Evolutionary conservation across 306 rosid species (phyloP), one percentile per base, ranked within the genome.

Genomic region (Fragaria iinumae): DNA sequence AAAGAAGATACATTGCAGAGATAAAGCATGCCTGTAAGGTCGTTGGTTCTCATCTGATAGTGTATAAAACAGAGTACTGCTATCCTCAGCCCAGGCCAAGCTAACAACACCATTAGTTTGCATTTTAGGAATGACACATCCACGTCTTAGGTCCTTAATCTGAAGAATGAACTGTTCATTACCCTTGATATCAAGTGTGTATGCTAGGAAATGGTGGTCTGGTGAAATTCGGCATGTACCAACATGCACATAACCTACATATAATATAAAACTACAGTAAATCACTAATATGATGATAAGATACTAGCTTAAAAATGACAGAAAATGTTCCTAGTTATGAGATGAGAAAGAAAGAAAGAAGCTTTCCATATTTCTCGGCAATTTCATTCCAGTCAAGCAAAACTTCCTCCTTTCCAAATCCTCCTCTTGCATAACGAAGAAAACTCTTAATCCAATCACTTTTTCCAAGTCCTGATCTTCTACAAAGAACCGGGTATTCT

Each of bases 311-410:
- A 23, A 36, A 69, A 52, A 77, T n/a, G 11, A 55, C 23, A 78
- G 12, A 20, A 53, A 56, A 56, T n/a, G 29, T 56, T 29, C 29
- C 62, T n/a, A 3, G 13, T n/a, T 0, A 56, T 56, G 23, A 36
- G 52, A 77, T 41, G 49, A 76, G 29, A 5, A 38, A 39, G 53
- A 3, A 29, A 29, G 76, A 66, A 59, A 78, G 81, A 67, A 81
- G 50, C 92, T 79, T 78, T 68, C 97, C 98, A 83, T 92, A 76
- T 84, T 83, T 73, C 81, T 87, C 83, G 13, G 98, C 97, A 8
- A 95, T 89, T 87, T 88, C 86, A 81, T 95, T 95, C 97, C 97
- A 95, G 83, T 95, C 97, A 68, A 95, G 96, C 75, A 95, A 87
- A 70, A 89, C 69, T 73, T 87, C 90, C 81, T 88, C 97, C 70